Evolutionary conservation across 208 protist genomes (phyloP).

Genomic region (Crithidia thermophila): DNA sequence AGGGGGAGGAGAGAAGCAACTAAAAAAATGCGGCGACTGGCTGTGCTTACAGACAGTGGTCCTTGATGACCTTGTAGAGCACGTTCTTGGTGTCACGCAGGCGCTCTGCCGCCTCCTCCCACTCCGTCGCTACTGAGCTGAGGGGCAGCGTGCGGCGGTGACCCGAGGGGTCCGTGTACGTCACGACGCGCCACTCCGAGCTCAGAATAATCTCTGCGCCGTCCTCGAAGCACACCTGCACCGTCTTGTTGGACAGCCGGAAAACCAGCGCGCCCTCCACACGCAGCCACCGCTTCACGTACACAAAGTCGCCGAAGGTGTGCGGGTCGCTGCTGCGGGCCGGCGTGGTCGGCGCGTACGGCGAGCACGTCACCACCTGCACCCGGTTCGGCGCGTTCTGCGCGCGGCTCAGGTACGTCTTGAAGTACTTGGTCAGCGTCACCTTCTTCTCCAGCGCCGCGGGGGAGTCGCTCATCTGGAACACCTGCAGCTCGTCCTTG

Average conservation of each 20-base stretch:
- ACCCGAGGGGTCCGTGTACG: slow-evolving; percentile 66
- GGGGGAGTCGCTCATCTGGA: slow-evolving; percentile 76
- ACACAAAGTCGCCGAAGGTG: slow-evolving; percentile 79
- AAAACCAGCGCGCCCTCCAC: slow-evolving; percentile 95
- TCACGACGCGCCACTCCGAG: slow-evolving; percentile 87
- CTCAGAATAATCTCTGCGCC: slow-evolving; percentile 93
- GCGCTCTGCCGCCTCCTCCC: slow-evolving; percentile 37
- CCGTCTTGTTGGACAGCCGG: slow-evolving; percentile 94
- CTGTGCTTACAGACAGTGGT: slow-evolving; percentile 34
- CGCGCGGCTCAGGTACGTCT: slow-evolving; percentile 69
- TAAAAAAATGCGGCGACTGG: background rate
- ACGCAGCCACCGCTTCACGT: slow-evolving; percentile 96
- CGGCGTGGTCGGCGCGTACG: slow-evolving; percentile 33
- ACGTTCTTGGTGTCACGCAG: slow-evolving; percentile 43
- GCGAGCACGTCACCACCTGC: slow-evolving; percentile 67
- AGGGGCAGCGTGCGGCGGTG: slow-evolving; percentile 50
- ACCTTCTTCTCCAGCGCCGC: slow-evolving; percentile 96
- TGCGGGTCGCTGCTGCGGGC: slow-evolving; percentile 52
- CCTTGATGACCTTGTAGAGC: slow-evolving; percentile 40
- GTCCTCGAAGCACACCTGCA: slow-evolving; percentile 97
- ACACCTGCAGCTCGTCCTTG: slow-evolving; percentile 76
- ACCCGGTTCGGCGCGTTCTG: slow-evolving; percentile 49
- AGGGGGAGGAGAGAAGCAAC: background rate
- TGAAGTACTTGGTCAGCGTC: slow-evolving; percentile 97
- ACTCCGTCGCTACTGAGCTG: slow-evolving; percentile 33